A percentile compares a stretch with the other conserved stretches of the same genome.
Conservation (phyloP, 805 yeast species). For the Saccharomycopsis babjevae region DNA sequence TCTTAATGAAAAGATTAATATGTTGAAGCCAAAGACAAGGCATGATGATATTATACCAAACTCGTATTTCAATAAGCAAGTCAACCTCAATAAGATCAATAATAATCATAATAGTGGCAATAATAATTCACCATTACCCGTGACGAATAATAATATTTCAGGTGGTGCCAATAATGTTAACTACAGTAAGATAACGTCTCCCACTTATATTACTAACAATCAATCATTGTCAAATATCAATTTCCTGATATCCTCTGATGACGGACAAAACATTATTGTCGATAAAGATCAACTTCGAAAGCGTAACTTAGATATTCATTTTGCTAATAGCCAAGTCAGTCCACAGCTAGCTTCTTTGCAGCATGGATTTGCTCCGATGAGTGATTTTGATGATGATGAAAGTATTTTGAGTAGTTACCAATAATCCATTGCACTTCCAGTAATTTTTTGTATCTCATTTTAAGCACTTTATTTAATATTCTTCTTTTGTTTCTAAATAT, state of each 20-base stretch:
- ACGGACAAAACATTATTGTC: conserved; percentile 10
- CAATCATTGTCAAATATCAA: conserved; percentile 15
- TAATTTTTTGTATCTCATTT: background rate
- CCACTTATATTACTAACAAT: conserved; percentile 4
- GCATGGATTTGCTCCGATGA: conserved; percentile 13
- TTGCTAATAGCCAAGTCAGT: background rate
- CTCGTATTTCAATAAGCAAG: background rate
- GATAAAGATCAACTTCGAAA: conserved; percentile 8
- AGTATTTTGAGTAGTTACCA: conserved; percentile 10
- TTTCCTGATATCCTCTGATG: conserved; percentile 2
- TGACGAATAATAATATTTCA: background rate
- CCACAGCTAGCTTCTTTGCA: conserved; percentile 14
- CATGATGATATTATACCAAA: background rate
- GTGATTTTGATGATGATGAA: conserved; percentile 19
- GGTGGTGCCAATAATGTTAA: background rate
- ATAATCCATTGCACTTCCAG: background rate
- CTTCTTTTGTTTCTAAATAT: background rate
- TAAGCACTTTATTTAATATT: background rate
- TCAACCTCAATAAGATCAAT: background rate
- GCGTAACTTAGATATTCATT: background rate
- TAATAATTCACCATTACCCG: background rate
- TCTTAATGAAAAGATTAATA: conserved; percentile 15
- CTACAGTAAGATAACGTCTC: background rate
- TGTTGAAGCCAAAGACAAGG: conserved; percentile 9
- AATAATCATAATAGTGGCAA: background rate